phyloP scores from a whole-genome alignment of 495 filamentous ascomycete genomes.

The Trichoderma erinaceum region DNA sequence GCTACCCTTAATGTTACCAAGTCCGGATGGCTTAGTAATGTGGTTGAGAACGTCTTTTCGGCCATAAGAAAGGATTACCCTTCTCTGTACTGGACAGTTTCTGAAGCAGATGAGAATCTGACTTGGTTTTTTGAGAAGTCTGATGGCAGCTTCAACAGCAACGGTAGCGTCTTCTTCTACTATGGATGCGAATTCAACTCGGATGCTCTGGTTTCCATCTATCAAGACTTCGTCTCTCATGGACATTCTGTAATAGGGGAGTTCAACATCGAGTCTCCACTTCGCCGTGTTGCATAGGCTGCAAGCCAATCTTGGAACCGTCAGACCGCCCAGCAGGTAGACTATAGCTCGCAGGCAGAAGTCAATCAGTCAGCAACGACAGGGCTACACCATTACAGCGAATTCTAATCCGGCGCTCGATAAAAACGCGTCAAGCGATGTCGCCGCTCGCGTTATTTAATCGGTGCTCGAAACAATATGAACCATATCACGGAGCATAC shows the following conservation, averaged over 20 bases:
- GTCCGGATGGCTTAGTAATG: slow-evolving; percentile 89
- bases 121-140: slow-evolving; percentile 99
- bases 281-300: slow-evolving; percentile 66
- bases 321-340: not conserved
- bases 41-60: slow-evolving; percentile 95
- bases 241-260: slow-evolving; percentile 86
- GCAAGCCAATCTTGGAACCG: slow-evolving; percentile 46
- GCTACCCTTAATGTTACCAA: slow-evolving; percentile 68
- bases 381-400: too few species aligned
- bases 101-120: slow-evolving; percentile 93
- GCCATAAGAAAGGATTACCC: slow-evolving; percentile 88
- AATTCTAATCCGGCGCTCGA: too few species aligned
- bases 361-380: too few species aligned
- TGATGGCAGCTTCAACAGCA: slow-evolving; percentile 77
- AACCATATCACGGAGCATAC: too few species aligned
- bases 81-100: slow-evolving; percentile 94
- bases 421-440: too few species aligned
- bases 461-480: too few species aligned
- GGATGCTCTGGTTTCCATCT: slow-evolving; percentile 84
- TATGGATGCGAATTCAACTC: slow-evolving; percentile 92
- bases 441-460: too few species aligned
- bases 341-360: too few species aligned
- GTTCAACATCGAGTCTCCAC: slow-evolving; percentile 78
- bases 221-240: slow-evolving; percentile 79
- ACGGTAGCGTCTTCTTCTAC: slow-evolving; percentile 94